Evolutionary conservation across 805 yeast genomes (phyloP), one percentile per base, ranked within the genome.

Genomic region (Spathaspora sp.): DNA sequence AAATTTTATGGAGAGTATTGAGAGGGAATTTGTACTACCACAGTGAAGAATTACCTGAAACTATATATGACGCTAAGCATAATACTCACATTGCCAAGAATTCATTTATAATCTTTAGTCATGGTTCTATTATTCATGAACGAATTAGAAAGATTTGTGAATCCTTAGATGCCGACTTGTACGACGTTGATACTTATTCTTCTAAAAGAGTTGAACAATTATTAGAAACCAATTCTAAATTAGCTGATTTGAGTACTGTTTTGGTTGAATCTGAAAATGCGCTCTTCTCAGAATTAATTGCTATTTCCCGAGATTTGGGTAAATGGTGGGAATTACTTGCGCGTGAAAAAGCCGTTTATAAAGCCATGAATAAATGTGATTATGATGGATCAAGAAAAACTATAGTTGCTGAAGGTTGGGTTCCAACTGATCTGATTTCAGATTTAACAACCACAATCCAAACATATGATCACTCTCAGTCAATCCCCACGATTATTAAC

Each of bases 371-470:
- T 69, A 76, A 80, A 61, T 83, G 90, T 67, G 89, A 88, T 63
- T 87, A 85, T 67, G 96, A 88, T 63, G 89, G 82, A 57, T 74
- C 86, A n/a, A 83, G 97, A 70, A 83, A 87, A 66, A 88, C 96
- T 38, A 75, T 94, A 54, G 81, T 93, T 46, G 96, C 96, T 18
- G 98, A 96, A 74, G 99, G 98, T 31, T 94, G 99, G 99, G 75
- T 89, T 18, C 98, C 99, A 40, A 78, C 85, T 18, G 83, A 81
- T 55, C 97, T 91, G 55, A 70, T 92, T 39, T 76, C 78, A 5
- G 59, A 71, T n/a, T 82, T 93, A 51, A 86, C 85, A 55, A 70
- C 76, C 40, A 80, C 92, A 1, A 72, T 94, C 55, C 80, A 85
- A 58, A 82, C 81, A 44, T 79, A 83, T 52, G 81, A 87, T 28